Conservation (phyloP, 192 early-diverging fungal genomes). For the Rhizoclosmatium globosum region DNA sequence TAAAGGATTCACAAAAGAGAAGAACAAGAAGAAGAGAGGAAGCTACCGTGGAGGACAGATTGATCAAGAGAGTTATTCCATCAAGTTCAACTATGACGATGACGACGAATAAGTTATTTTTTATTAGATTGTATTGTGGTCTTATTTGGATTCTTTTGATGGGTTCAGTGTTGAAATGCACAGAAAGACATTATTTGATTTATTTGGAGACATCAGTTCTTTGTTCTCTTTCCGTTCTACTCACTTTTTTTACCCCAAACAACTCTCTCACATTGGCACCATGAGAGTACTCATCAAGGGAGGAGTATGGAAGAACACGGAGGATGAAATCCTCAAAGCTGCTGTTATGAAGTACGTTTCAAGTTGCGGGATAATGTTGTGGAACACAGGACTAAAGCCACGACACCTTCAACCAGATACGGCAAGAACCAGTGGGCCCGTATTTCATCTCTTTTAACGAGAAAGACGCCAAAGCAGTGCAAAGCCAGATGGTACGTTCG, state of each 20-base stretch:
- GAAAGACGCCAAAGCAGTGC: conserved; percentile 98
- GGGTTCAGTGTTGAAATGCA: too few relatives aligned
- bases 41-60: conserved; percentile 94
- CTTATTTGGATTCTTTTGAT: too few relatives aligned
- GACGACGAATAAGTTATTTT: neutral
- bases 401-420: conserved; percentile 54
- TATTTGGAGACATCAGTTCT: neutral
- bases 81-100: conserved; percentile 77
- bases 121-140: too few relatives aligned
- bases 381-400: conserved; percentile 53
- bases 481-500: conserved; percentile 93
- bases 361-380: conserved; percentile 61
- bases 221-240: neutral
- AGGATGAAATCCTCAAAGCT: conserved; percentile 96
- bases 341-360: conserved; percentile 85
- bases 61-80: conserved; percentile 82
- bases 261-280: neutral
- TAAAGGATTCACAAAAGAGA: conserved; percentile 92
- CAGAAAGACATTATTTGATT: neutral
- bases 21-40: conserved; percentile 89
- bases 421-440: conserved; percentile 99
- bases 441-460: conserved; percentile 92
- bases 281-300: conserved; percentile 78
- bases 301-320: conserved; percentile 99
- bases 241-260: neutral